Evolutionary conservation across 805 yeast genomes (phyloP).

Genomic region (Barnettozyma populi): DNA sequence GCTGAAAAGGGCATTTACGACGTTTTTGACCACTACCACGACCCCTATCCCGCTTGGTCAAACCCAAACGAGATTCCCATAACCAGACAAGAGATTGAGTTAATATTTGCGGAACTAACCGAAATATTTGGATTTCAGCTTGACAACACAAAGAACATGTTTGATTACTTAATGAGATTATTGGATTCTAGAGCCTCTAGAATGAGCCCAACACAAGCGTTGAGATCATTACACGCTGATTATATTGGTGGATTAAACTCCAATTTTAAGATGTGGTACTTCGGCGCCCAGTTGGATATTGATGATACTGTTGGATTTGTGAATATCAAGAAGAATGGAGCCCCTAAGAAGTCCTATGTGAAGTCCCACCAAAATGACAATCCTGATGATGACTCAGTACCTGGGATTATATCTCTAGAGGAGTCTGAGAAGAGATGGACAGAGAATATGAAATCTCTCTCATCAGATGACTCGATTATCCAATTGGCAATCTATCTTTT

Average conservation of each 20-base stretch:
- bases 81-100: constrained; percentile 47
- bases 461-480: constrained; percentile 48
- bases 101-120: constrained; percentile 46
- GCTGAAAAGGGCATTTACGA: constrained; percentile 39
- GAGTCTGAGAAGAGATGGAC: constrained; percentile 49
- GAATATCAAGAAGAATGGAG: constrained; percentile 25
- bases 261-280: constrained; percentile 71
- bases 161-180: constrained; percentile 54
- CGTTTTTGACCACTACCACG: constrained; percentile 37
- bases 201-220: constrained; percentile 50
- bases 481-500: constrained; percentile 68
- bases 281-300: constrained; percentile 64
- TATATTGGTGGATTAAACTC: constrained; percentile 69
- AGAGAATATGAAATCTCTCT: constrained; percentile 41
- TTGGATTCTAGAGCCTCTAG: constrained; percentile 68
- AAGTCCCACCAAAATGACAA: constrained; percentile 4
- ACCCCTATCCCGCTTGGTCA: constrained; percentile 51
- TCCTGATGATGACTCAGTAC: background rate
- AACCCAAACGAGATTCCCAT: constrained; percentile 39
- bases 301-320: constrained; percentile 42
- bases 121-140: constrained; percentile 62
- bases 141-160: constrained; percentile 62
- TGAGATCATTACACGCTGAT: constrained; percentile 61
- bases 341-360: constrained; percentile 14
- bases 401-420: constrained; percentile 25